These are phyloP conservation scores for Bolboschoenus planiculmis DNA, from an alignment of 176 grass and related monocot species.

Conservation along the genomic window DNA sequence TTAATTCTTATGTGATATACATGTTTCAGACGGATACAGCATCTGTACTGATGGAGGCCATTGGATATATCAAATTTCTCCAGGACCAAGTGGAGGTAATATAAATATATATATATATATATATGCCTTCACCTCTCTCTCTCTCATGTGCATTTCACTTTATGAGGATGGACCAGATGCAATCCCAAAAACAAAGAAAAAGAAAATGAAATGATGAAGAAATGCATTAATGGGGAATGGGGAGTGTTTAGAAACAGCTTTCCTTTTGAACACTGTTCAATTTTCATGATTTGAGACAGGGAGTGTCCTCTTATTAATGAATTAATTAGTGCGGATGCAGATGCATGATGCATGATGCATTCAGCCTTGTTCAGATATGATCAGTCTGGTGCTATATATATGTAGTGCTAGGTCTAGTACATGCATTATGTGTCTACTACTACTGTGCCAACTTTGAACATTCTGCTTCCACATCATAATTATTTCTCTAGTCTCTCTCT, in stretches of 20 bases:
- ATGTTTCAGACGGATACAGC: conserved; percentile 79
- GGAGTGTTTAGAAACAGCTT: no score
- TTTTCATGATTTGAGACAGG: no score
- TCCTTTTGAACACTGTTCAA: no score
- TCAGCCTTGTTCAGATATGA: not conserved
- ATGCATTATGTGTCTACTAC: not conserved
- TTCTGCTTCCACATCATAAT: not conserved
- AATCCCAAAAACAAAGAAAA: not conserved
- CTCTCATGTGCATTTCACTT: conserved; percentile 9
- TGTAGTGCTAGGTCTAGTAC: not conserved
- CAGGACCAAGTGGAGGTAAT: conserved; percentile 87
- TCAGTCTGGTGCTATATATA: not conserved
- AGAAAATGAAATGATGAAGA: not conserved
- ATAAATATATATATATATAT: not conserved
- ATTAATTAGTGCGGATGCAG: not conserved
- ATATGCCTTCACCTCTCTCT: not conserved
- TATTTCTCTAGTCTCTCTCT: not conserved
- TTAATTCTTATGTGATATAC: not conserved
- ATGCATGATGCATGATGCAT: not conserved
- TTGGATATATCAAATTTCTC: conserved; percentile 94
- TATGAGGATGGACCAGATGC: not conserved
- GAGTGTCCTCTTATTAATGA: no score
- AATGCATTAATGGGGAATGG: no score
- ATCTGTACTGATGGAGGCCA: conserved; percentile 94
- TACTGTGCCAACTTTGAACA: no score